Evolutionary conservation across 768 basidiomycete species (phyloP).

Genomic region (Lactarius pseudohatsudake): DNA sequence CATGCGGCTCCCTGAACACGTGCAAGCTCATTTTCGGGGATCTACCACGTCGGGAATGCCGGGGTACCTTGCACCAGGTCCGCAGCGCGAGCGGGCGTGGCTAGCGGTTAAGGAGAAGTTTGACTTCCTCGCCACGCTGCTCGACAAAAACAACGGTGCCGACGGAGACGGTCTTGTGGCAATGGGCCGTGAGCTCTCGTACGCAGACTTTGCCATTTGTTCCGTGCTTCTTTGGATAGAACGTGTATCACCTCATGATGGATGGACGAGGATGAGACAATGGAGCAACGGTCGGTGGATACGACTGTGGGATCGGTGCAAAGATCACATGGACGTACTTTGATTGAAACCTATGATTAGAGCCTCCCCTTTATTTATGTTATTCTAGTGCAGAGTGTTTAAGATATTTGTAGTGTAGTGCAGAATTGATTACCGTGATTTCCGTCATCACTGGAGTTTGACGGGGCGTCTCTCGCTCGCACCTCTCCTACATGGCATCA

Average conservation of each 20-base stretch:
- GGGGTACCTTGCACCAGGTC: constrained; percentile 35
- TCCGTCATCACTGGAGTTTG: neutral
- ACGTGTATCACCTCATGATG: constrained; percentile 68
- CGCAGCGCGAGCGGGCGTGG: constrained; percentile 66
- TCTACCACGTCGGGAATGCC: constrained; percentile 26
- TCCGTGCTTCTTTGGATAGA: constrained; percentile 75
- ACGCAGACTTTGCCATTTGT: constrained; percentile 74
- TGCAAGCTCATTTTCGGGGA: constrained; percentile 49
- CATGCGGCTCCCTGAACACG: constrained; percentile 55
- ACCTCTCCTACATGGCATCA: constrained; percentile 31
- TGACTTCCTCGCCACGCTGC: constrained; percentile 56
- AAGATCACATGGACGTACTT: constrained; percentile 65
- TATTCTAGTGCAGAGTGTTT: neutral
- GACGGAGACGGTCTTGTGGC: constrained; percentile 65
- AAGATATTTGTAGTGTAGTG: neutral
- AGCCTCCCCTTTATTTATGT: neutral
- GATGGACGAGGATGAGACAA: constrained; percentile 63
- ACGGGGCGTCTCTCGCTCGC: constrained; percentile 18
- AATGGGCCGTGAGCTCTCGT: constrained; percentile 65
- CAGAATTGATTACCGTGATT: neutral
- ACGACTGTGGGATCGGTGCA: constrained; percentile 59
- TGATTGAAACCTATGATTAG: constrained; percentile 32
- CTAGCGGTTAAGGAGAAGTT: constrained; percentile 63
- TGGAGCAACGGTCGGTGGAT: constrained; percentile 74
- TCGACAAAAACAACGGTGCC: constrained; percentile 63